These are phyloP conservation scores for Nannochloropsis salina DNA, from an alignment of 108 stramenopile species.

Conservation along the genomic window DNA sequence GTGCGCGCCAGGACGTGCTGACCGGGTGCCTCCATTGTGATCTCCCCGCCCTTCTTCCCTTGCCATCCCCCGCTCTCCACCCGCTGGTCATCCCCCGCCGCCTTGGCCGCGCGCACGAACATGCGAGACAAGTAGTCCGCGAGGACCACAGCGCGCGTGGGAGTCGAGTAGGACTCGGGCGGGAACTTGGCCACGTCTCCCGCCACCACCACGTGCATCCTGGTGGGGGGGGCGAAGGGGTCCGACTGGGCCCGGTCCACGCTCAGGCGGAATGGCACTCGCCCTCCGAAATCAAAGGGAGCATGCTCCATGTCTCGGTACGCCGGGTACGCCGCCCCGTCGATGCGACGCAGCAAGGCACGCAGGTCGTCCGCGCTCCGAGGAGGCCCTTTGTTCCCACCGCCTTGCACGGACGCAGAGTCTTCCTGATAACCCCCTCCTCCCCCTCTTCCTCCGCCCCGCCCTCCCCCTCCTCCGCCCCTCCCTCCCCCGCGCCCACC, in stretches of 20 bases:
- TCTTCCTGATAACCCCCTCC: background rate
- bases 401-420: background rate
- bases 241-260: conserved; percentile 78
- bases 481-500: conserved; percentile 20
- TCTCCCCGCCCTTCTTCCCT: conserved; percentile 69
- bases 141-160: conserved; percentile 57
- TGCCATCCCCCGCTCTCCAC: conserved; percentile 47
- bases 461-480: background rate
- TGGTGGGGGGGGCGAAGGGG: conserved; percentile 86
- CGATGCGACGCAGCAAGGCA: conserved; percentile 61
- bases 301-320: conserved; percentile 80
- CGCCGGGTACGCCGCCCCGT: conserved; percentile 70
- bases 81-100: conserved; percentile 68
- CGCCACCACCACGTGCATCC: conserved; percentile 67
- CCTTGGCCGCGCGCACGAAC: conserved; percentile 59
- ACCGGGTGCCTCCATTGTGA: conserved; percentile 70
- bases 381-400: background rate
- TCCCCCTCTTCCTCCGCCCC: background rate
- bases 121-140: conserved; percentile 72
- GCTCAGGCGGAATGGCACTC: conserved; percentile 55
- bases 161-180: conserved; percentile 60
- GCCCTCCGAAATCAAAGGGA: conserved; percentile 49
- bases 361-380: conserved; percentile 57
- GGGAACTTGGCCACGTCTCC: conserved; percentile 65
- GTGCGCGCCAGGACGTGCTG: conserved; percentile 84